Evolutionary conservation across 2,329 filamentous ascomycete species (phyloP).

Genomic region (Penicillium sp.): DNA sequence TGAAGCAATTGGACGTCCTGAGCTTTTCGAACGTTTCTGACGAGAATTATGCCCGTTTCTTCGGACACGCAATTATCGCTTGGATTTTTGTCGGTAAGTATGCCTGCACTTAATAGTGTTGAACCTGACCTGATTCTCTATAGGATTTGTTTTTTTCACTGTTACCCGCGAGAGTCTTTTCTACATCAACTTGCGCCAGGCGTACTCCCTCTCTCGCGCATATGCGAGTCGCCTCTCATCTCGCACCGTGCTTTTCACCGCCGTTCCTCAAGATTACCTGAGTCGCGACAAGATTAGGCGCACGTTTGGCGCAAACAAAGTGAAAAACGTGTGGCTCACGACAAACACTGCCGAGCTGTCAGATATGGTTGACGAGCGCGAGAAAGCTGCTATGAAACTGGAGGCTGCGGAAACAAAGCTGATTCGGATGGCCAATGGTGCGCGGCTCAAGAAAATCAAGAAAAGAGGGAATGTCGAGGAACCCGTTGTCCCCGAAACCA

Average conservation of each 20-base stretch:
- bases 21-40: slow-evolving; percentile 74
- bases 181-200: slow-evolving; percentile 91
- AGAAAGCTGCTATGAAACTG: slow-evolving; percentile 78
- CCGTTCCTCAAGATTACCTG: slow-evolving; percentile 79
- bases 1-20: slow-evolving; percentile 74
- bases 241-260: slow-evolving; percentile 85
- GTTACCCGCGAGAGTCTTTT: slow-evolving; percentile 87
- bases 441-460: slow-evolving; percentile 70
- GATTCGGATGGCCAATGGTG: slow-evolving; percentile 76
- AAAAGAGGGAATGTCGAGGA: slow-evolving; percentile 55
- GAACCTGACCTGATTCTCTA: neutral
- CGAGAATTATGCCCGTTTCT: slow-evolving; percentile 68
- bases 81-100: slow-evolving; percentile 75
- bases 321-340: slow-evolving; percentile 83
- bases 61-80: slow-evolving; percentile 78
- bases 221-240: slow-evolving; percentile 88
- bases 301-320: slow-evolving; percentile 77
- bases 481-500: slow-evolving; percentile 43
- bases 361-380: slow-evolving; percentile 79
- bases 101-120: neutral
- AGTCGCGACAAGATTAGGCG: slow-evolving; percentile 76
- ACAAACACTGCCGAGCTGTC: slow-evolving; percentile 78
- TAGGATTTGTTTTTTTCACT: slow-evolving; percentile 81
- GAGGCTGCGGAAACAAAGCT: slow-evolving; percentile 87
- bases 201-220: slow-evolving; percentile 82